These are phyloP conservation scores for Hemisphaericaspora lyxosophila DNA, from an alignment of 1,139 yeast species.

Conservation along the genomic window DNA sequence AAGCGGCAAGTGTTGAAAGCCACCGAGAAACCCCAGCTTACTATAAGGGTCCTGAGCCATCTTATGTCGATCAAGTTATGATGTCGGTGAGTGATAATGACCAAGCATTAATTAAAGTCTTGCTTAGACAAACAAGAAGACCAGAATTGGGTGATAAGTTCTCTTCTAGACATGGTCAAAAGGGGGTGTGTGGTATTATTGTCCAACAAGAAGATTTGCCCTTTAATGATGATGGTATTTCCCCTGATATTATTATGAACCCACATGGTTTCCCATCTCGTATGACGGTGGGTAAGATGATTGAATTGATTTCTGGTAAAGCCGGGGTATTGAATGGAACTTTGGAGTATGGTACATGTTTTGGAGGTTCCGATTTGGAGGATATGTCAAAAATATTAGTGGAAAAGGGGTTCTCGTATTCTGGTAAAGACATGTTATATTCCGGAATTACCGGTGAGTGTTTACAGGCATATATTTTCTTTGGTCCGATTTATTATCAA, in stretches of 20 bases:
- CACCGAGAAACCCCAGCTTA: conserved; percentile 89
- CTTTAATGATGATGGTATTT: conserved; percentile 83
- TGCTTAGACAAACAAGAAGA: conserved; percentile 91
- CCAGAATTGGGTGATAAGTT: conserved; percentile 98
- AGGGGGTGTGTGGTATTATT: conserved; percentile 98
- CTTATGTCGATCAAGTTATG: conserved; percentile 96
- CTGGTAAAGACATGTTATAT: conserved; percentile 96
- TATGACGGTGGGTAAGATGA: conserved; percentile 99
- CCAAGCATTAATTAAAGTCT: conserved; percentile 88
- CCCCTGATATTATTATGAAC: conserved; percentile 96
- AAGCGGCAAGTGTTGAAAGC: conserved; percentile 40
- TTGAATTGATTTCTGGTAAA: conserved; percentile 92
- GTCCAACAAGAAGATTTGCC: conserved; percentile 97
- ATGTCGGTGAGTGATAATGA: conserved; percentile 94
- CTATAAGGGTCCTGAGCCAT: conserved; percentile 93
- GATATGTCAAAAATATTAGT: conserved; percentile 94
- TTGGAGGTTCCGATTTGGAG: conserved; percentile 92
- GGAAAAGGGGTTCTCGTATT: conserved; percentile 87
- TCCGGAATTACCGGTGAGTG: conserved; percentile 99
- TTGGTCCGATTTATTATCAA: conserved; percentile 97
- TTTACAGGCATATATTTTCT: conserved; percentile 94
- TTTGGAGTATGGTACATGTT: conserved; percentile 95
- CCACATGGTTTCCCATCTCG: conserved; percentile 99
- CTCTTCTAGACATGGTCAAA: conserved; percentile 96
- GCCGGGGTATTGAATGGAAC: conserved; percentile 95